Percentiles rank a stretch among this genome's conserved stretches.
phyloP scores from a whole-genome alignment of 768 basidiomycete species.

The Amanita inopinata region DNA sequence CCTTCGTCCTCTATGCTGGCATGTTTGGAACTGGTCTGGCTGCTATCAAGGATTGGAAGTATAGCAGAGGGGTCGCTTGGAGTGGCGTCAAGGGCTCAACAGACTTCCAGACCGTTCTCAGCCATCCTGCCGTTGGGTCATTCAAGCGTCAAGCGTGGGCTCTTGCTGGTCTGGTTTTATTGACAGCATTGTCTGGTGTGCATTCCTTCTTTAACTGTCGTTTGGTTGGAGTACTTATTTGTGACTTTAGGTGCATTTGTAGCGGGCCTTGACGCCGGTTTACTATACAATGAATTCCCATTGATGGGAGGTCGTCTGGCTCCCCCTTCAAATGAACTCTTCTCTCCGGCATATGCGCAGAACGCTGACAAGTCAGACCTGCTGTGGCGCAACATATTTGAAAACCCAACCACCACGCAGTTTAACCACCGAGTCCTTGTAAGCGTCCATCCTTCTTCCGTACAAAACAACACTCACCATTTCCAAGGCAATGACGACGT shows the following conservation, averaged over 20 bases:
- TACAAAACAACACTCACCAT: conserved; percentile 3
- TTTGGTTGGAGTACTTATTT: background rate
- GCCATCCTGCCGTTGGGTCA: conserved; percentile 43
- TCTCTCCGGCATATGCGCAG: conserved; percentile 68
- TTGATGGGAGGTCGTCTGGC: conserved; percentile 84
- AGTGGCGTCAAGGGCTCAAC: conserved; percentile 36
- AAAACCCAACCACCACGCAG: conserved; percentile 97
- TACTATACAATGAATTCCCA: conserved; percentile 98
- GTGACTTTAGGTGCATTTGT: conserved; percentile 79
- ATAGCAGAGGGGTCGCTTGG: conserved; percentile 46
- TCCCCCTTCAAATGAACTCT: conserved; percentile 77
- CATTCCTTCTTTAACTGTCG: conserved; percentile 3
- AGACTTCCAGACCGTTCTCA: conserved; percentile 34
- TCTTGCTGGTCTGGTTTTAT: conserved; percentile 70
- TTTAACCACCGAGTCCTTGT: conserved; percentile 93
- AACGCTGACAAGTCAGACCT: conserved; percentile 57
- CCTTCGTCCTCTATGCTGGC: conserved; percentile 85
- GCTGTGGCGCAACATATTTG: conserved; percentile 96
- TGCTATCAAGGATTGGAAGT: conserved; percentile 73
- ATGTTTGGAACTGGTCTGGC: conserved; percentile 79
- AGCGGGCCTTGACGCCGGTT: conserved; percentile 92
- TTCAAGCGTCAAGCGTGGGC: conserved; percentile 53
- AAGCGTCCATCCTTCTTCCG: conserved; percentile 21
- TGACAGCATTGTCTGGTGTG: conserved; percentile 89
- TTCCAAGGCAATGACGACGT: conserved; percentile 75